These are phyloP conservation scores for Rhizophagus sp. DNA, from an alignment of 192 early-diverging fungal species.

Conservation along the genomic window DNA sequence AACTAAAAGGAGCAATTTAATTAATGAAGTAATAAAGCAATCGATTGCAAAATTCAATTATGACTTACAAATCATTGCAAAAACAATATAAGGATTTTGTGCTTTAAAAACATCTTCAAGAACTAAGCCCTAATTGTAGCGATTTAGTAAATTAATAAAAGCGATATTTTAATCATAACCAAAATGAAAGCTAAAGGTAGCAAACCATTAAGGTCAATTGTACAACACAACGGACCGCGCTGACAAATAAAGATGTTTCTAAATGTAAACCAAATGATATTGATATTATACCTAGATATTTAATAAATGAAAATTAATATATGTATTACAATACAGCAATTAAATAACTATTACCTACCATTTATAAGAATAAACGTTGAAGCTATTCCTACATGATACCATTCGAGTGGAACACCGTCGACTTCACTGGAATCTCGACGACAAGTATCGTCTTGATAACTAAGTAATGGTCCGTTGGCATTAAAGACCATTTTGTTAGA, in stretches of 20 bases:
- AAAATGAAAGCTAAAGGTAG: neutral
- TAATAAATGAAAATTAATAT: neutral
- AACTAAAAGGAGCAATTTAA: conserved; percentile 35
- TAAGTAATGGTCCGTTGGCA: neutral
- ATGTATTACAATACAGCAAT: neutral
- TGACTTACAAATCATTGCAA: conserved; percentile 58
- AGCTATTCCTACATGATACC: neutral
- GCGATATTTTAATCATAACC: neutral
- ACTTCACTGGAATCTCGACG: neutral
- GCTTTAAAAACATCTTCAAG: conserved; percentile 68
- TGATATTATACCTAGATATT: conserved; percentile 50
- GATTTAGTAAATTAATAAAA: neutral
- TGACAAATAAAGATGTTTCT: conserved; percentile 63
- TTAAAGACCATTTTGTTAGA: neutral
- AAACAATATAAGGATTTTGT: conserved; percentile 58
- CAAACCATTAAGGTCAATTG: conserved; percentile 77
- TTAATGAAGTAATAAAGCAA: neutral
- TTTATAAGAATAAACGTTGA: neutral
- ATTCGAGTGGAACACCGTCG: neutral
- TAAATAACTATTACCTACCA: neutral
- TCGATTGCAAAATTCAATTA: neutral
- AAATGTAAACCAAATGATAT: conserved; percentile 66
- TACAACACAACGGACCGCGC: conserved; percentile 69
- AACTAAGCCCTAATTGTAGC: conserved; percentile 51
- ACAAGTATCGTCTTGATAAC: neutral